These are phyloP conservation scores for Colletotrichum musae DNA, from an alignment of 2,329 filamentous ascomycete genomes.

Conservation along the genomic window DNA sequence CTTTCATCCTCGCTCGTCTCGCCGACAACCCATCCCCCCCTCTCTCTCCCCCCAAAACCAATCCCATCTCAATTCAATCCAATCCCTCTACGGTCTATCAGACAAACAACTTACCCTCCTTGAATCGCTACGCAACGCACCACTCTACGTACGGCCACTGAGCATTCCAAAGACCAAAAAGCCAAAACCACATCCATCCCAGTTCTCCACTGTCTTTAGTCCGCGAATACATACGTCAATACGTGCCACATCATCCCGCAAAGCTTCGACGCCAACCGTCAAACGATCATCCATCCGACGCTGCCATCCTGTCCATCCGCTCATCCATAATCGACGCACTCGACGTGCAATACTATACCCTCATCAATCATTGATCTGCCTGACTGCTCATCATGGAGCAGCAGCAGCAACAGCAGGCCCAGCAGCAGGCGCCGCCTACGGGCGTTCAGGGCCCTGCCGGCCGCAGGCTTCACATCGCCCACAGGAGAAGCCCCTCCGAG, in stretches of 20 bases:
- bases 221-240: constrained; percentile 40
- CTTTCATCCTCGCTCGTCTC: constrained; percentile 41
- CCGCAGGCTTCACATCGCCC: constrained; percentile 95
- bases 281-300: constrained; percentile 40
- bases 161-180: constrained; percentile 29
- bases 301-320: constrained; percentile 24
- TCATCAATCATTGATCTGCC: constrained; percentile 42
- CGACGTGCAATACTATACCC: constrained; percentile 60
- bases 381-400: constrained; percentile 71
- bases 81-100: constrained; percentile 37
- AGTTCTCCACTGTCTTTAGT: constrained; percentile 43
- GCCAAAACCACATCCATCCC: constrained; percentile 40
- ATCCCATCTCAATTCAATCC: constrained; percentile 36
- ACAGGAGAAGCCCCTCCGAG: constrained; percentile 96
- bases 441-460: constrained; percentile 82
- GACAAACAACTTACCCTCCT: constrained; percentile 40
- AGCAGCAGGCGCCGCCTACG: constrained; percentile 65
- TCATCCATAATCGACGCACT: constrained; percentile 47
- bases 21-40: constrained; percentile 33
- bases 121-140: constrained; percentile 35
- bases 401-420: constrained; percentile 54
- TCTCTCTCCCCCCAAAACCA: constrained; percentile 20
- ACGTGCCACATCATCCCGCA: constrained; percentile 42
- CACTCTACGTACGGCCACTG: constrained; percentile 24
- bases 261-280: constrained; percentile 34